Evolutionary conservation across 306 rosid genomes (phyloP), one percentile per base, ranked within the genome.

Genomic region (Hylodesmum podocarpum): DNA sequence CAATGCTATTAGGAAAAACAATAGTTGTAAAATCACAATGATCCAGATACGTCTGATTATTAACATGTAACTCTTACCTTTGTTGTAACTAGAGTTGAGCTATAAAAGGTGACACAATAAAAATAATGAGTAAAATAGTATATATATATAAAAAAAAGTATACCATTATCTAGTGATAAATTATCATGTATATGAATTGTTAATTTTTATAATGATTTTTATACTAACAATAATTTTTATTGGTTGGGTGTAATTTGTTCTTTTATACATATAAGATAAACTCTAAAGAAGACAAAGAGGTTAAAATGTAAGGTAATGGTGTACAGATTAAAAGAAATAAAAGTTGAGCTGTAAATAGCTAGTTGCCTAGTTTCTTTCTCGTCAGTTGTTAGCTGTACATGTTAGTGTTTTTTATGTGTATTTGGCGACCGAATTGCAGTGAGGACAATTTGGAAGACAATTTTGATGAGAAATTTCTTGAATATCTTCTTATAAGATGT

Each of bases 391-490:
- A 28, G 39, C 47, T 55, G 34, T 43, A 44, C 46, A 58, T 36
- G 51, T 53, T 51, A 54, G 63, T 59, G 18, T 41, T 43, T 61
- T 81, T 22, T 57, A 43, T 55, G 57, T 73, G 31, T 37, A 80
- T 34, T 80, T 66, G 31, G 15, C 39, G 18, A 66, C 76, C 46
- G 34, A 66, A 54, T 73, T 15, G 25, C 22, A 14, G 29, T 69
- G 43, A 34, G 24, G 27, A 61, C 51, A 61, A 36, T 50, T 28
- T 78, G 33, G 15, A 31, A n/a, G 37, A 25, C n/a, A n/a, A 36
- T 13, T 55, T 14, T 12, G n/a, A 28, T 5, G 39, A 58, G 12
- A 28, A 27, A 27, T 25, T 57, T 57, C 65, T 21, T 28, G n/a
- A 59, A 5, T 28, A 59, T 55, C 36, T 25, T 55, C 5, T n/a